Conservation (phyloP, 2,329 filamentous ascomycete species). For the Phaeoacremonium minimum region DNA sequence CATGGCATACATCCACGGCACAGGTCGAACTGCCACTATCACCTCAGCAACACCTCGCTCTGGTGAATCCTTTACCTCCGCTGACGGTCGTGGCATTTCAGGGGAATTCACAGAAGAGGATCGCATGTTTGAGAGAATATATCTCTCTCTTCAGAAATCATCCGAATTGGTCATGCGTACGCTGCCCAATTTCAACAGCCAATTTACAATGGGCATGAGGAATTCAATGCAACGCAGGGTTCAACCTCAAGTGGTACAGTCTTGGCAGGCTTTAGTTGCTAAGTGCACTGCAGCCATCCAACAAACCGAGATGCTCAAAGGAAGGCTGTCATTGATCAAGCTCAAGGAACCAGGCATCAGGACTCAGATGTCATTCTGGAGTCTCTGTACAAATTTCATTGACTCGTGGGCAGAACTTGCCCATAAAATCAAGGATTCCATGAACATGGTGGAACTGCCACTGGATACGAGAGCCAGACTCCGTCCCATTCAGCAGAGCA, state of each 20-base stretch:
- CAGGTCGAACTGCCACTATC: slow-evolving; percentile 45
- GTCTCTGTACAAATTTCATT: slow-evolving; percentile 71
- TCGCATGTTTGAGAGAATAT: slow-evolving; percentile 76
- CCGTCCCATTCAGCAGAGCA: slow-evolving; percentile 74
- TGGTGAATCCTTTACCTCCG: slow-evolving; percentile 71
- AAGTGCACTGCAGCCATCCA: slow-evolving; percentile 68
- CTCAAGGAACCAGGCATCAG: slow-evolving; percentile 78
- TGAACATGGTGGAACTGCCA: slow-evolving; percentile 48
- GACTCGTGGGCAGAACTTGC: slow-evolving; percentile 66
- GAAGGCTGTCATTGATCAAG: slow-evolving; percentile 73
- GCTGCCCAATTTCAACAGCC: slow-evolving; percentile 64
- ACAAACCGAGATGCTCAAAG: slow-evolving; percentile 68
- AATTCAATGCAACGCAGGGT: slow-evolving; percentile 57
- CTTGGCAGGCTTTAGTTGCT: slow-evolving; percentile 67
- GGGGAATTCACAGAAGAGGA: slow-evolving; percentile 73
- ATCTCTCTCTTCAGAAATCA: slow-evolving; percentile 68
- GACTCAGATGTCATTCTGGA: slow-evolving; percentile 58
- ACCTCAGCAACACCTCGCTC: slow-evolving; percentile 71
- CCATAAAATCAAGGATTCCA: slow-evolving; percentile 50
- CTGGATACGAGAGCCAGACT: slow-evolving; percentile 70
- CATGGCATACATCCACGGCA: slow-evolving; percentile 43
- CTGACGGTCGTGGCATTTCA: slow-evolving; percentile 45
- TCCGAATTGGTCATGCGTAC: slow-evolving; percentile 69
- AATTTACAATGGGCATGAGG: slow-evolving; percentile 62
- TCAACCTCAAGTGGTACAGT: slow-evolving; percentile 54